Evolutionary conservation across 1,139 yeast genomes (phyloP), one percentile per base, ranked within the genome.

Genomic region (Nakaseomyces kungkrabaensis): DNA sequence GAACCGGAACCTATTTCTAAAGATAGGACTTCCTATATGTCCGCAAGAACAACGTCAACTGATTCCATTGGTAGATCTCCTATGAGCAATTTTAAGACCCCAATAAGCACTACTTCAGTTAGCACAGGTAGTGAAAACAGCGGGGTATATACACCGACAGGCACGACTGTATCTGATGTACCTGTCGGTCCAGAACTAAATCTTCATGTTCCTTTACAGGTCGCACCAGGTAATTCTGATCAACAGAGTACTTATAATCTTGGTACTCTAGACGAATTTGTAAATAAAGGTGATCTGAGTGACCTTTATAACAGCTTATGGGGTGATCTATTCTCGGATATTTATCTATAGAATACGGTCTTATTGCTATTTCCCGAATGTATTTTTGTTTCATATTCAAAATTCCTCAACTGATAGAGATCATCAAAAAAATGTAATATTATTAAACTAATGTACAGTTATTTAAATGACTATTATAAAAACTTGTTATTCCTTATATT

Each of bases 261-360:
- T 34, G 67, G 67, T 17, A 62, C 68, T 3, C 49, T 64, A 43
- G 66, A 62, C 49, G 67, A 64, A 27, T 64, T 64, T 48, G 55
- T 63, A 26, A 56, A 59, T 43, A 57, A 59, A 44, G 63, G 61
- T 47, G 65, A 62, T 50, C 50, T 62, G 40, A 55, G 57, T 42
- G 65, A 62, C 33, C 44, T 64, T 17, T 62, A 56, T 48, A 60
- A 58, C 38, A 55, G 57, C 4, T 48, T 64, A 33, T 64, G 68
- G 68, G 59, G 61, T 48, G 66, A 63, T 50, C 45, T 62, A n/a
- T 58, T 56, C 38, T 48, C 63, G 10, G 57, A 53, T 27, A 37
- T 26, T 37, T 45, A 36, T 24, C 17, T 38, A 10, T 46, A 24
- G n/a, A 6, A 3, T 37, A 29, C 37, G 22, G 13, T 25, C 6